Base-by-base conservation (phyloP, 139 green algal species). In the Deuterostichococcus epilithicus region DNA sequence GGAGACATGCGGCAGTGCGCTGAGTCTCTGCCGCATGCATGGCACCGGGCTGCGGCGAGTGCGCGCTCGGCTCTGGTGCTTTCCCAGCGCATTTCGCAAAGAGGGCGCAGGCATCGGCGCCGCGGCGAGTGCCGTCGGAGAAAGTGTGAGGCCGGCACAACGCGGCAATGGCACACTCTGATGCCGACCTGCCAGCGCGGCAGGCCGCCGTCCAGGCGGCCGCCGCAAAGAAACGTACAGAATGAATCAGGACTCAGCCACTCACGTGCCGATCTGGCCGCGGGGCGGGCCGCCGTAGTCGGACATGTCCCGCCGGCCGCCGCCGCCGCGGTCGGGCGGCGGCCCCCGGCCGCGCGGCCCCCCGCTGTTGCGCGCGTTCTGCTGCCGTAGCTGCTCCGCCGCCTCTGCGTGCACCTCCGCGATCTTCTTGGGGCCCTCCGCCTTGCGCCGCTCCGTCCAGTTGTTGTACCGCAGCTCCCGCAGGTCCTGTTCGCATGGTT, bases 371-470 rank as follows among this genome's bases (percentile, higher is more conserved):
- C 66, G 71, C 5, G 68, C 68, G 30, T 35, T 72, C 25, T 67
- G 42, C 79, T 86, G 76, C 42, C 78, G 59, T 37, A 86, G 80
- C 59, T 72, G 52, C 78, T 76, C 73, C 36, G 67, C 44, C 60
- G 87, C 90, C 28, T 93, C 84, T 1, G 70, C 59, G 75, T 93
- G 90, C 42, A 94, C 89, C 71, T 93, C 86, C 44, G 85, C 76
- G 65, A 98, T 97, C 75, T 86, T 95, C 87, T 97, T 98, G 74
- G 94, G 94, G 25, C 94, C 94, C 83, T 97, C 94, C 26, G 80
- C 84, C 84, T 96, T 93, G 34, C 85, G 86, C n/a, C 93, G 90
- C 26, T 80, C 78, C 76, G 87, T 72, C 92, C 92, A 97, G 20
- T 34, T 60, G 30, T 83, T 79, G 15, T 26, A 22, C 13, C 88